phyloP scores from a whole-genome alignment of 208 protist species.

The Entamoeba histolytica region DNA sequence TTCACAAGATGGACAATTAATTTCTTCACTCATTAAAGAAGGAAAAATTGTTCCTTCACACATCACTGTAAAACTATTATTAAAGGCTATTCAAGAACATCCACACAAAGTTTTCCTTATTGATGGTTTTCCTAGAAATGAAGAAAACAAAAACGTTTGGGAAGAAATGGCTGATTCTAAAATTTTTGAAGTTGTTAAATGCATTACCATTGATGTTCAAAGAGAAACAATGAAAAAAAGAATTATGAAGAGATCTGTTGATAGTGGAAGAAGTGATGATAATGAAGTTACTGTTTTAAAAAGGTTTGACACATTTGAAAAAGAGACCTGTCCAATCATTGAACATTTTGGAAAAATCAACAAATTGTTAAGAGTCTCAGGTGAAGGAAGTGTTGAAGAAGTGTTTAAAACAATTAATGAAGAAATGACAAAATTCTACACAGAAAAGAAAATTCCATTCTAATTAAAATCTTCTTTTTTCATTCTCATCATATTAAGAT shows the following conservation, averaged over 20 bases:
- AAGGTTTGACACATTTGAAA: background rate
- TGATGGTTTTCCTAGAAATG: background rate
- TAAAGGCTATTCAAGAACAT: background rate
- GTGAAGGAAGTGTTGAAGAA: background rate
- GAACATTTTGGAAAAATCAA: background rate
- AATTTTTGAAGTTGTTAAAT: background rate
- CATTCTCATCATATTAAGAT: no score
- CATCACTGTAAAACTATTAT: background rate
- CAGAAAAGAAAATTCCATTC: no score
- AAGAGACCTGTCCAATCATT: background rate
- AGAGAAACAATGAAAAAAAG: background rate
- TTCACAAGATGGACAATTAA: conserved; percentile 22
- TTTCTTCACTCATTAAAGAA: conserved; percentile 33
- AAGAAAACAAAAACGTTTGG: background rate
- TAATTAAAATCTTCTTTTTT: no score
- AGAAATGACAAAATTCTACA: background rate
- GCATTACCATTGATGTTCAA: background rate
- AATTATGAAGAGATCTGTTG: background rate
- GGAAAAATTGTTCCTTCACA: conserved; percentile 27
- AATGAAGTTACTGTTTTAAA: background rate
- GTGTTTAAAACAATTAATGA: background rate
- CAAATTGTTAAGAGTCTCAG: background rate
- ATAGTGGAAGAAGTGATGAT: background rate
- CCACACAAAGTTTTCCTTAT: background rate
- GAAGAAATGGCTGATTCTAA: no score